phyloP scores from a whole-genome alignment of 23 red algal genomes.

The Cyanidioschyzon merolae region DNA sequence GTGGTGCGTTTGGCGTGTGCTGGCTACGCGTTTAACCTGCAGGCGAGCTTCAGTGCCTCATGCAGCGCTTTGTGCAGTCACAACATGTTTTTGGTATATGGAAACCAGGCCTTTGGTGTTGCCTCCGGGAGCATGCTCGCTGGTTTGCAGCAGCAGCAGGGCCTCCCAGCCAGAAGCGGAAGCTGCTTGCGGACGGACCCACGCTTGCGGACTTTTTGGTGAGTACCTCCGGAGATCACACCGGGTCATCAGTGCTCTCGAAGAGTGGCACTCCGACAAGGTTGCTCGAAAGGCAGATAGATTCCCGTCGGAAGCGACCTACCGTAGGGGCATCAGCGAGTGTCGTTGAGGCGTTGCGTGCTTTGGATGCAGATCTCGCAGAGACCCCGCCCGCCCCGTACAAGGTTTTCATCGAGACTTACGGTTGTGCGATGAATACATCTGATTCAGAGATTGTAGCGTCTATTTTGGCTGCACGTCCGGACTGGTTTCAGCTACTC shows the following conservation, averaged over 20 bases:
- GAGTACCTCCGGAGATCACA: too few relatives aligned
- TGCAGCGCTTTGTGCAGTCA: too few relatives aligned
- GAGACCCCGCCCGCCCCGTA: neutral
- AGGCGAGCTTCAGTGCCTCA: too few relatives aligned
- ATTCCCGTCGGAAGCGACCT: neutral
- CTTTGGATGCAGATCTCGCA: neutral
- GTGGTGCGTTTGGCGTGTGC: too few relatives aligned
- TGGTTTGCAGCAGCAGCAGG: too few relatives aligned
- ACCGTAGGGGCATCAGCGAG: neutral
- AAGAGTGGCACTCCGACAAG: too few relatives aligned
- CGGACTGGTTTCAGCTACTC: neutral
- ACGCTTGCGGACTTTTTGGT: conserved; percentile 12
- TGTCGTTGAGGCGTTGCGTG: neutral
- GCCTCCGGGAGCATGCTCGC: too few relatives aligned
- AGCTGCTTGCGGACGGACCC: neutral
- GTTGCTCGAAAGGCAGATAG: neutral
- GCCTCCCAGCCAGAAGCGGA: too few relatives aligned
- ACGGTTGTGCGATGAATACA: conserved; percentile 56
- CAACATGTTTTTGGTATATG: too few relatives aligned
- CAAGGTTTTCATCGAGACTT: conserved; percentile 30
- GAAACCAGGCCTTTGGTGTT: too few relatives aligned
- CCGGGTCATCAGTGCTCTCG: too few relatives aligned
- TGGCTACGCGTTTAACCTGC: too few relatives aligned
- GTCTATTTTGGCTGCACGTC: neutral
- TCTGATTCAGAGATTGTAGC: conserved; percentile 28